Conservation (phyloP, 331 rosid genomes). For the Acacia pycnantha region DNA sequence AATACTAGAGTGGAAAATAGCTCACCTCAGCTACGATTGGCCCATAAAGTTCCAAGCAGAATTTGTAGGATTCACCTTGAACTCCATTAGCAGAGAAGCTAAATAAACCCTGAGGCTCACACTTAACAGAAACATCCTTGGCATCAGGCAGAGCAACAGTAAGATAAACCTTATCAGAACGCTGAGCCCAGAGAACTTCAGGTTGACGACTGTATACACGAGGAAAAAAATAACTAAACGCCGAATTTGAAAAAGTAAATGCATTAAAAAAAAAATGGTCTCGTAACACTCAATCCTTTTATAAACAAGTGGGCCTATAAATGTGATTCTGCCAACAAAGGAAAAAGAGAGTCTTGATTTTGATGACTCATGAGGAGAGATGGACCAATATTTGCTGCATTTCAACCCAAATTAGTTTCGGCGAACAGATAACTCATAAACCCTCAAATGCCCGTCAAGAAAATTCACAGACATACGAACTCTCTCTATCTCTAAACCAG, state of each 20-base stretch:
- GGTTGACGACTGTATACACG: slow-evolving; percentile 62
- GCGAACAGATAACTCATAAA: neutral
- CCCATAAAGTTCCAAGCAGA: slow-evolving; percentile 65
- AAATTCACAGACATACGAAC: neutral
- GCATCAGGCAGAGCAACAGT: slow-evolving; percentile 88
- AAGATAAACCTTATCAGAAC: slow-evolving; percentile 75
- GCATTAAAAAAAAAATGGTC: neutral
- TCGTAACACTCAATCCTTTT: slow-evolving; percentile 3
- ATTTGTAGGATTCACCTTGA: slow-evolving; percentile 63
- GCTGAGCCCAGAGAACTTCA: slow-evolving; percentile 91
- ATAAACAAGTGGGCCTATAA: neutral
- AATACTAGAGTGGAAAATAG: neutral
- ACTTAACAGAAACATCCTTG: slow-evolving; percentile 64
- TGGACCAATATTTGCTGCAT: neutral
- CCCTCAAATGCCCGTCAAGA: neutral
- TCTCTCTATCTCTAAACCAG: neutral
- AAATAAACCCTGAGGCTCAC: slow-evolving; percentile 76
- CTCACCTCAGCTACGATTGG: slow-evolving; percentile 61
- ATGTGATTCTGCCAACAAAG: neutral
- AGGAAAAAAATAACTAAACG: neutral
- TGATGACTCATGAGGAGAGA: neutral
- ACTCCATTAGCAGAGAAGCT: slow-evolving; percentile 72
- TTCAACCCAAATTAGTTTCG: neutral
- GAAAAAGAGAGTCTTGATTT: neutral
- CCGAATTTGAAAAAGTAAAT: neutral